A percentile compares a stretch with the other conserved stretches of the same genome.
These are phyloP conservation scores for Fagopyrum homotropicum DNA, from an alignment of 148 eudicot genomes.

Conservation along the genomic window DNA sequence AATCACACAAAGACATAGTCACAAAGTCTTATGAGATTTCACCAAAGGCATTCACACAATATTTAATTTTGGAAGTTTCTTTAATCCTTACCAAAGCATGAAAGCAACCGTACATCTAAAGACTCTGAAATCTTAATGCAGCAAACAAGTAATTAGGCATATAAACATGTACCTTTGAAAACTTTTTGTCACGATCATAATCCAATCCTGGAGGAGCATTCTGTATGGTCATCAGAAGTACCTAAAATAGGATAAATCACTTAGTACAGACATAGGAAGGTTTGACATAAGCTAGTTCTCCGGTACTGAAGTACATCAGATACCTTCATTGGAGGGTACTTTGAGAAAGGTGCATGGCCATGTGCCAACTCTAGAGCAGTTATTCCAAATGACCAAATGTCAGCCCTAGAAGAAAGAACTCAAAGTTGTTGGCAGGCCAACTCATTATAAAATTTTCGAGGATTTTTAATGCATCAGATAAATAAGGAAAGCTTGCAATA, in stretches of 20 bases:
- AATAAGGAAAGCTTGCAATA: too few species aligned
- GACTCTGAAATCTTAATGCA: background rate
- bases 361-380: constrained; percentile 98
- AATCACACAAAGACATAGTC: constrained; percentile 25
- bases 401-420: constrained; percentile 51
- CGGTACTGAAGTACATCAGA: background rate
- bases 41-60: background rate
- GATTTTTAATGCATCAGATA: too few species aligned
- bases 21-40: background rate
- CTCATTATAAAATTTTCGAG: too few species aligned
- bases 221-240: constrained; percentile 92
- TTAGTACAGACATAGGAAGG: background rate
- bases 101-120: background rate
- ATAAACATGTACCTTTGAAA: constrained; percentile 63
- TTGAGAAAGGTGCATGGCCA: constrained; percentile 99
- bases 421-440: background rate
- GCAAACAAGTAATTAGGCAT: background rate
- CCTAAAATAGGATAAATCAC: constrained; percentile 32
- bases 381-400: constrained; percentile 98
- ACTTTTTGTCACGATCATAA: constrained; percentile 92
- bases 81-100: background rate
- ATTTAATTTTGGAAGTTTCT: too few species aligned
- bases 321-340: constrained; percentile 99
- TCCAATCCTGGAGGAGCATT: constrained; percentile 99
- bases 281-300: background rate